Evolutionary conservation across 2,329 filamentous ascomycete genomes (phyloP), one percentile per base, ranked within the genome.

Genomic region (Colletotrichum plurivorum): DNA sequence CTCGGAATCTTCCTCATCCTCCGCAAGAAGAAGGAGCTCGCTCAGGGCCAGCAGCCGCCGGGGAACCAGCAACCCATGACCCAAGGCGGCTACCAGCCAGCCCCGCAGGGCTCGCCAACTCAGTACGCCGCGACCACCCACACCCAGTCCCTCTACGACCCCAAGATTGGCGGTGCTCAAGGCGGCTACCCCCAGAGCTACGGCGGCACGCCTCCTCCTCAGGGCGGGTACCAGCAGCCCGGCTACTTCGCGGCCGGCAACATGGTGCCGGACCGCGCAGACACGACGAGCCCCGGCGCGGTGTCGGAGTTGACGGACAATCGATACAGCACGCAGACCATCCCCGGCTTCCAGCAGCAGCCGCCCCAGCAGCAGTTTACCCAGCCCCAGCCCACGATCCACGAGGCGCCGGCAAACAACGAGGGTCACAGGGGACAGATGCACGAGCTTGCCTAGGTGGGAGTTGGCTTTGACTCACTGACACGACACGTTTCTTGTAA

Each of bases 391-490:
- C 55, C 67, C 5, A 71, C 75, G 3, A 77, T 83, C 25, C 76
- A 83, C 65, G 83, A 84, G 74, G 82, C 80, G 1, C 78, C 79
- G 25, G 76, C 77, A 1, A 77, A 78, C 18, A 73, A 71, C 5
- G 80, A 81, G 10, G 74, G 80, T 53, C 79, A 82, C 60, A 78
- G 72, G 9, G 81, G 81, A 2, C 73, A 83, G 63, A 80, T 83
- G 65, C 81, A 84, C 51, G 83, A 84, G 76, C 69, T 84, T 72
- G 76, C 73, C 13, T 82, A 25, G 22, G 9, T 18, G 31, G 31
- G 31, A 10, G 15, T 10, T 25, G 15, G 9, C n/a, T 22, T 20
- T 31, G 51, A 16, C 22, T n/a, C 2, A 2, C 12, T 49, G 46
- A 13, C n/a, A 22, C n/a, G 16, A 18, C 5, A 49, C 16, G 22